A percentile compares a stretch with the other conserved stretches of the same genome.
Conservation (phyloP, 2,329 filamentous ascomycete genomes). For the Hirsutella rhossiliensis region DNA sequence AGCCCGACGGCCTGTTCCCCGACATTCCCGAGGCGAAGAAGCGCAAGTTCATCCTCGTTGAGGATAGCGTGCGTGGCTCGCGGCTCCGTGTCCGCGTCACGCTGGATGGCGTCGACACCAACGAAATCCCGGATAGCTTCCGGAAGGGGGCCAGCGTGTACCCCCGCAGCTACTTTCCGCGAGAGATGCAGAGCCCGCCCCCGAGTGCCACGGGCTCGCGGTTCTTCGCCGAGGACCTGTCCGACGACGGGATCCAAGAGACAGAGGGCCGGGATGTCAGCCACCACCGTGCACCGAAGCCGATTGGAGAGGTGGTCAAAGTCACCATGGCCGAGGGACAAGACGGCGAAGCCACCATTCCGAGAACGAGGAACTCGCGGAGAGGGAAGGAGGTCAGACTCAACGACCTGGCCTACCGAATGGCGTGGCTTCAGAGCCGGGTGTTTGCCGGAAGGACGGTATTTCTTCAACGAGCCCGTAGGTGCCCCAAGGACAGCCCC, state of each 20-base stretch:
- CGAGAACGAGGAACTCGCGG: slow-evolving; percentile 56
- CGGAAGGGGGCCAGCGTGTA: slow-evolving; percentile 82
- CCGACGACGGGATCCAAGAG: slow-evolving; percentile 42
- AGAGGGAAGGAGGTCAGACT: slow-evolving; percentile 77
- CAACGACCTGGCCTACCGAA: slow-evolving; percentile 86
- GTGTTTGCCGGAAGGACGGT: slow-evolving; percentile 78
- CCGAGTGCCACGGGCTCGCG: slow-evolving; percentile 62
- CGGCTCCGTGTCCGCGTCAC: slow-evolving; percentile 83
- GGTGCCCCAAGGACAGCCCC: slow-evolving; percentile 30
- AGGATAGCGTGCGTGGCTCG: slow-evolving; percentile 71
- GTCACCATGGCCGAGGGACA: slow-evolving; percentile 56
- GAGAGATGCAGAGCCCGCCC: slow-evolving; percentile 82
- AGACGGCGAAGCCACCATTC: slow-evolving; percentile 63
- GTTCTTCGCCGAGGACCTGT: slow-evolving; percentile 58
- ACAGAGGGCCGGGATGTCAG: slow-evolving; percentile 33
- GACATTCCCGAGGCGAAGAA: slow-evolving; percentile 83
- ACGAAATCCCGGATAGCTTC: slow-evolving; percentile 93
- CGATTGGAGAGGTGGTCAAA: slow-evolving; percentile 34
- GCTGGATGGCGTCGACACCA: slow-evolving; percentile 86
- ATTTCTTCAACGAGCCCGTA: slow-evolving; percentile 83
- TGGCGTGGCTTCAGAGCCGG: slow-evolving; percentile 93
- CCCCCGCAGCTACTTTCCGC: slow-evolving; percentile 81
- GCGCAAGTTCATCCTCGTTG: slow-evolving; percentile 92
- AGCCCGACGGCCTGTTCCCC: slow-evolving; percentile 65
- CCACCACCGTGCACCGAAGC: slow-evolving; percentile 20